phyloP scores from a whole-genome alignment of 768 basidiomycete species.

The Leccinum ochraceum region DNA sequence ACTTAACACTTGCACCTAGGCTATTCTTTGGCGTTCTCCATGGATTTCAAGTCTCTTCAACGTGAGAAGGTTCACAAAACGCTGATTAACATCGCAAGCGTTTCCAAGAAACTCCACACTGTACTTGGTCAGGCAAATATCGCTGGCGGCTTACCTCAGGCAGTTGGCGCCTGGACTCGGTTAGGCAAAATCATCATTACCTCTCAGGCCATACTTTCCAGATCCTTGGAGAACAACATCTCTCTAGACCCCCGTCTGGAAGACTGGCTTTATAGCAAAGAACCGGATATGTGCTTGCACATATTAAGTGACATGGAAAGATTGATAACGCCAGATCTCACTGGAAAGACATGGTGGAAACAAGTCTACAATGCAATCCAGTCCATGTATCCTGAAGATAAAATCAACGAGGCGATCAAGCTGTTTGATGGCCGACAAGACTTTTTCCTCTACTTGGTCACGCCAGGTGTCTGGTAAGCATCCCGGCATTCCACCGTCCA shows the following conservation, averaged over 20 bases:
- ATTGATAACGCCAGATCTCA: not conserved
- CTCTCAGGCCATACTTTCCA: slow-evolving; percentile 1
- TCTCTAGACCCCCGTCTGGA: not conserved
- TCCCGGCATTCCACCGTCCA: not conserved
- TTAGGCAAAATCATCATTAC: not conserved
- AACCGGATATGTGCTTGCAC: slow-evolving; percentile 8
- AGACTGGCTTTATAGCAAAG: slow-evolving; percentile 7
- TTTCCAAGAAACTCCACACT: slow-evolving; percentile 1
- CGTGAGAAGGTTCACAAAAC: not conserved
- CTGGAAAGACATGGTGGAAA: not conserved
- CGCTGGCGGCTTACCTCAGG: not conserved
- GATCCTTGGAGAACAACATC: not conserved
- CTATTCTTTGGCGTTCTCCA: not conserved
- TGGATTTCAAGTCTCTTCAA: not conserved
- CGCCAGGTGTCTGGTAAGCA: not conserved
- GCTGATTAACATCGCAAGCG: not conserved
- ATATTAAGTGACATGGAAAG: slow-evolving; percentile 4
- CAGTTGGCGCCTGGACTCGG: not conserved
- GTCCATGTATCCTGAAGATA: slow-evolving; percentile 1
- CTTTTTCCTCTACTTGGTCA: slow-evolving; percentile 2
- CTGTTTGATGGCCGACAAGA: slow-evolving; percentile 1
- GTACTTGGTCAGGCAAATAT: not conserved
- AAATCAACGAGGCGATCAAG: slow-evolving; percentile 3
- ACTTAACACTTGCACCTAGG: too few species aligned
- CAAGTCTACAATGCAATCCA: not conserved